Evolutionary conservation across 495 filamentous ascomycete genomes (phyloP), one percentile per base, ranked within the genome.

Genomic region (Penicillium soppii): DNA sequence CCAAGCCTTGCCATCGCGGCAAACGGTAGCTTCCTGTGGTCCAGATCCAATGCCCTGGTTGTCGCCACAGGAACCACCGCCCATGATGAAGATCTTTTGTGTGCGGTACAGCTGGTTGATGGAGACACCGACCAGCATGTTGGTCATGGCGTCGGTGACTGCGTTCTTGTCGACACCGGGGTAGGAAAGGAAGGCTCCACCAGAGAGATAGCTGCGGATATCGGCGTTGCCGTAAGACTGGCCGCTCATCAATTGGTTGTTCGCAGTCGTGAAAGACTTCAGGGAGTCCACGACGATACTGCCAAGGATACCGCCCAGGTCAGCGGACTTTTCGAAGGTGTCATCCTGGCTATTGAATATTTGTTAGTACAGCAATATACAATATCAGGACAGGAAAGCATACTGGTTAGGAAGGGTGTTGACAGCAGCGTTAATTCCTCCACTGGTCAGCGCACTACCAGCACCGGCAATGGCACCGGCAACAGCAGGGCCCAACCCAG

Each of bases 61-160:
- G 29, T 68, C 59, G 2, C 48, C 56, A 16, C 65, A 68, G 25
- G 56, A 50, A 26, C 59, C 65, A 32, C 60, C 60, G 7, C 65
- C 65, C 50, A 66, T 56, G 33, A 68, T 52, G 54, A 65, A 65
- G 36, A 67, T 43, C 39, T 58, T 65, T 27, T 59, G 53, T 4
- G 21, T 38, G 15, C 59, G 64, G 32, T 52, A 60, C 9, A 67
- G 53, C 25, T 47, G 30, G 35, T 65, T 65, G 39, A 65, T 57
- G 12, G 61, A 41, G 6, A 48, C 49, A 16, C 59, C 58, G 40
- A 56, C 30, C 1, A 67, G 50, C 43, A 65, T 57, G 35, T 27
- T 50, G 16, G 49, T 61, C 56, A 60, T 60, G 15, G 47, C 21
- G 21, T 62, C 48, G 13, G 46, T 57, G 47, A 61, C 36, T 3